Evolutionary conservation across 192 early-diverging fungal genomes (phyloP).

Genomic region (Coemansia sp.): DNA sequence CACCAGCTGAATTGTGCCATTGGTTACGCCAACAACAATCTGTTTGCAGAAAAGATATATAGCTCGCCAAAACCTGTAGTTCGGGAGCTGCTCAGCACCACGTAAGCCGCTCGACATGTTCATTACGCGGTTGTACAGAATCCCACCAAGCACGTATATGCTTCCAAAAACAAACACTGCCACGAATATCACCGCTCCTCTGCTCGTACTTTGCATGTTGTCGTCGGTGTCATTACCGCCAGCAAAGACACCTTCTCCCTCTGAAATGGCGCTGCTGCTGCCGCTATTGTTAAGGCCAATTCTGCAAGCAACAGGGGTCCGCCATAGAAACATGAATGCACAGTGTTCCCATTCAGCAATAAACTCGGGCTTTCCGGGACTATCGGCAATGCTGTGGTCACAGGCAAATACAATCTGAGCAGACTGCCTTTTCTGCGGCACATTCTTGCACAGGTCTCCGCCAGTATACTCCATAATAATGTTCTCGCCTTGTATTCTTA

Average conservation of each 20-base stretch:
- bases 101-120: slow-evolving; percentile 50
- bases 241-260: not conserved
- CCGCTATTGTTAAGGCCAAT: not conserved
- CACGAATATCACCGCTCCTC: slow-evolving; percentile 40
- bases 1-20: slow-evolving; percentile 10
- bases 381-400: slow-evolving; percentile 16
- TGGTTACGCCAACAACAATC: not conserved
- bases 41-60: slow-evolving; percentile 37
- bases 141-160: slow-evolving; percentile 57
- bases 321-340: slow-evolving; percentile 59
- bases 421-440: slow-evolving; percentile 27
- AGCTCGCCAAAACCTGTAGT: slow-evolving; percentile 55
- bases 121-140: slow-evolving; percentile 57
- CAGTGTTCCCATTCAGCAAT: slow-evolving; percentile 49
- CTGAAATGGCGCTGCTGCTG: not conserved
- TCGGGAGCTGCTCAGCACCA: slow-evolving; percentile 58
- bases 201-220: slow-evolving; percentile 8
- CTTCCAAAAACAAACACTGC: slow-evolving; percentile 44
- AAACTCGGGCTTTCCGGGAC: slow-evolving; percentile 41
- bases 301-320: slow-evolving; percentile 48
- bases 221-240: not conserved
- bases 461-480: slow-evolving; percentile 46
- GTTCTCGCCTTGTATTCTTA: slow-evolving; percentile 34
- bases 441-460: slow-evolving; percentile 40
- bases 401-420: slow-evolving; percentile 50